Percentiles rank a stretch among this genome's conserved stretches.
phyloP scores from a whole-genome alignment of 768 basidiomycete genomes.

The Tubosaeta sp. region DNA sequence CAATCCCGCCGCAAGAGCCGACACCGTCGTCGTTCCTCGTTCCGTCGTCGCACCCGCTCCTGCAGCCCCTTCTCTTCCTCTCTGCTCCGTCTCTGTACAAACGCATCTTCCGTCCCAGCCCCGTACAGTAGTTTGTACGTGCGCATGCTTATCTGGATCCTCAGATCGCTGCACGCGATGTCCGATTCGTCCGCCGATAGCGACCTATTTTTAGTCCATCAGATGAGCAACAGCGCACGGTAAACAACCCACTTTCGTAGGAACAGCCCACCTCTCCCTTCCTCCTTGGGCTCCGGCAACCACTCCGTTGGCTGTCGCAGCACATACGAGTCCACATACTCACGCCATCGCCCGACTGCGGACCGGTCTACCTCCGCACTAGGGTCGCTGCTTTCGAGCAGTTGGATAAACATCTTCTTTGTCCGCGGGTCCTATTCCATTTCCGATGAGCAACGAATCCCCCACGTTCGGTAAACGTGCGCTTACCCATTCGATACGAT shows the following conservation, averaged over 20 bases:
- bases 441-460: slow-evolving; percentile 6
- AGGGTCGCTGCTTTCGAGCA: slow-evolving; percentile 60
- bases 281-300: slow-evolving; percentile 41
- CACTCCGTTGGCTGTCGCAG: slow-evolving; percentile 71
- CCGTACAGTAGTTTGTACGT: slow-evolving; percentile 72
- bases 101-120: slow-evolving; percentile 54
- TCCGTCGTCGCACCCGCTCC: slow-evolving; percentile 41
- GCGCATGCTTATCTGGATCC: slow-evolving; percentile 53
- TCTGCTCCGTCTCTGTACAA: slow-evolving; percentile 36
- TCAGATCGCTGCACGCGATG: slow-evolving; percentile 19
- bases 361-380: slow-evolving; percentile 55
- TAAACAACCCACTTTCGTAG: slow-evolving; percentile 50
- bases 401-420: slow-evolving; percentile 55
- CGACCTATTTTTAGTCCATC: slow-evolving; percentile 47
- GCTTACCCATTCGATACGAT: slow-evolving; percentile 77
- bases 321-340: slow-evolving; percentile 71
- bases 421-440: slow-evolving; percentile 47
- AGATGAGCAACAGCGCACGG: slow-evolving; percentile 6
- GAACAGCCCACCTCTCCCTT: slow-evolving; percentile 42
- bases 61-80: slow-evolving; percentile 34
- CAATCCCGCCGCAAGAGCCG: slow-evolving; percentile 28
- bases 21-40: slow-evolving; percentile 56
- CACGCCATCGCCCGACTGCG: slow-evolving; percentile 58
- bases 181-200: slow-evolving; percentile 34
- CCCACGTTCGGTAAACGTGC: not conserved